Conservation (phyloP, 345 rosid genomes). For the Litchi chinensis region DNA sequence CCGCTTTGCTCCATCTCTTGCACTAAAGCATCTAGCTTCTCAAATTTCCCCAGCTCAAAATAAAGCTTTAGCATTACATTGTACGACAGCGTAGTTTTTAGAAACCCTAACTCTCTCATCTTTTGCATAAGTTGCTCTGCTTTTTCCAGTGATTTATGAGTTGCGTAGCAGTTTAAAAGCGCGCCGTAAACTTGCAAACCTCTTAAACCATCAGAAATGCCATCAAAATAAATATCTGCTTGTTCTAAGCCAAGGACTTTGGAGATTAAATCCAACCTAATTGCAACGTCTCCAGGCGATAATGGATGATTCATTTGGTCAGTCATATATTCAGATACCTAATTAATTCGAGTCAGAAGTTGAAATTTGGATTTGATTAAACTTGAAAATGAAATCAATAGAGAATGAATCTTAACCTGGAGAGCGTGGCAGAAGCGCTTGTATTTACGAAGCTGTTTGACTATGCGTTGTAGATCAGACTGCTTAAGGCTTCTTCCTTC, state of each 20-base stretch:
- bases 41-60: slow-evolving; percentile 30
- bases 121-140: slow-evolving; percentile 45
- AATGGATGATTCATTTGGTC: slow-evolving; percentile 27
- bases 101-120: slow-evolving; percentile 41
- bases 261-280: slow-evolving; percentile 52
- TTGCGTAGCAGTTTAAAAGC: slow-evolving; percentile 53
- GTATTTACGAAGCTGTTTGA: slow-evolving; percentile 44
- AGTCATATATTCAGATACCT: slow-evolving; percentile 56
- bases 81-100: slow-evolving; percentile 36
- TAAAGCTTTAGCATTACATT: slow-evolving; percentile 65
- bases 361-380: neutral
- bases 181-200: slow-evolving; percentile 47
- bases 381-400: neutral
- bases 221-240: slow-evolving; percentile 49
- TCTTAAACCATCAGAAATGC: slow-evolving; percentile 27
- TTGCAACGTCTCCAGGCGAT: slow-evolving; percentile 45
- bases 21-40: slow-evolving; percentile 45
- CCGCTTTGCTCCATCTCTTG: slow-evolving; percentile 59
- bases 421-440: slow-evolving; percentile 53
- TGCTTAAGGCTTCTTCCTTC: slow-evolving; percentile 38
- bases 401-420: slow-evolving; percentile 33
- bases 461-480: slow-evolving; percentile 32
- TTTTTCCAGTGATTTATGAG: slow-evolving; percentile 36
- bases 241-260: slow-evolving; percentile 47
- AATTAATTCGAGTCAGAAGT: neutral